Evolutionary conservation across 2,329 filamentous ascomycete genomes (phyloP).

Genomic region (Aphanocladium album): DNA sequence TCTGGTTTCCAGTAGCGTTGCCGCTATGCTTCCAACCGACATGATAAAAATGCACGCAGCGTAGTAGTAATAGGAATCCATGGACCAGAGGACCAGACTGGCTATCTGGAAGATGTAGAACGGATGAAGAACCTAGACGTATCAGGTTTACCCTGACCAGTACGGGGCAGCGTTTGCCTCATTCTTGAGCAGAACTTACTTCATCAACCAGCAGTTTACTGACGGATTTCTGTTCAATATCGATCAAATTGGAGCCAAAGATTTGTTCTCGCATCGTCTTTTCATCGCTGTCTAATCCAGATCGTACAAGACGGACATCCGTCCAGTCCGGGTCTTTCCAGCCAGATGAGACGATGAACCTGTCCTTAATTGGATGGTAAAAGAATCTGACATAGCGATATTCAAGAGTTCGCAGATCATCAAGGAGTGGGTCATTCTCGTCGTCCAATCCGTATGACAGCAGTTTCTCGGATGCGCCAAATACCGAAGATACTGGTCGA

Average conservation of each 20-base stretch:
- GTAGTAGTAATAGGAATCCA: constrained; percentile 98
- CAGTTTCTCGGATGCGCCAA: constrained; percentile 61
- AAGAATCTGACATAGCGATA: constrained; percentile 94
- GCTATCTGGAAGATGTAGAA: constrained; percentile 98
- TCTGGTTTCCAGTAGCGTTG: constrained; percentile 85
- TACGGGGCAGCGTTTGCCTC: no score
- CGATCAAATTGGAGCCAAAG: constrained; percentile 86
- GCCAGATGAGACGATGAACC: constrained; percentile 77
- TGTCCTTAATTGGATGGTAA: constrained; percentile 84
- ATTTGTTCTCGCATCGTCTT: constrained; percentile 76
- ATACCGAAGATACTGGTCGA: constrained; percentile 55
- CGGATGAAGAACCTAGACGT: constrained; percentile 75
- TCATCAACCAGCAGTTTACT: constrained; percentile 84
- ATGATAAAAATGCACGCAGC: constrained; percentile 92
- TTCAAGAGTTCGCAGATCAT: constrained; percentile 70
- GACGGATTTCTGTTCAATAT: constrained; percentile 85
- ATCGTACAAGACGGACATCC: constrained; percentile 66
- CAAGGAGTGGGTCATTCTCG: constrained; percentile 68
- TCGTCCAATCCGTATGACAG: constrained; percentile 51
- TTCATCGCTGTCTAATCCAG: constrained; percentile 83
- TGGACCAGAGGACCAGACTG: constrained; percentile 87
- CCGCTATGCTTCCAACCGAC: constrained; percentile 84
- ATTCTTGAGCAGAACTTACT: constrained; percentile 36
- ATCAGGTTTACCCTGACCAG: no score
- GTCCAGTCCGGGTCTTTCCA: constrained; percentile 96